Evolutionary conservation across 179 eudicot species (phyloP).

Genomic region (Spergularia azorica): DNA sequence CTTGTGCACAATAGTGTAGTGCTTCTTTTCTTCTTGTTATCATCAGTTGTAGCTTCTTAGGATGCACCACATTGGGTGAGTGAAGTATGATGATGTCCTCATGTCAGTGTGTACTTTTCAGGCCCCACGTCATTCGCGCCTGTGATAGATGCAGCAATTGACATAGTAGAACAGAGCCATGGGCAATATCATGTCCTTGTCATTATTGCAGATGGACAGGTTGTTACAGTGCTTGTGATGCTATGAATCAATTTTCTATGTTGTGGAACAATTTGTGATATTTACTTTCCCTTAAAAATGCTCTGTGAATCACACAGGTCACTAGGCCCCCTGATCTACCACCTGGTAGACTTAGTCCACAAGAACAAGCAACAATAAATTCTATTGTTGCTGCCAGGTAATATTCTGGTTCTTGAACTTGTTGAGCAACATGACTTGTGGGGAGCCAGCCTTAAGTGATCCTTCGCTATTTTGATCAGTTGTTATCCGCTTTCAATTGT

Average conservation of each 20-base stretch:
- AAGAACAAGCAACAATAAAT: constrained; percentile 73
- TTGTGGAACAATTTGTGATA: background rate
- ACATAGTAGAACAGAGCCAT: constrained; percentile 64
- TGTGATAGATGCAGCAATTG: constrained; percentile 71
- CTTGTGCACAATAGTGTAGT: background rate
- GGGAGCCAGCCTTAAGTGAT: constrained; percentile 11
- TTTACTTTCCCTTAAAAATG: background rate
- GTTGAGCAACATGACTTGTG: background rate
- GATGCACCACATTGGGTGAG: background rate
- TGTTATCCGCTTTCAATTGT: constrained; percentile 78
- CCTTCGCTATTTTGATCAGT: constrained; percentile 36
- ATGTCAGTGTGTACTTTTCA: constrained; percentile 27
- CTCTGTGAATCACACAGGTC: constrained; percentile 39
- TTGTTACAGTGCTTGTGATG: constrained; percentile 21
- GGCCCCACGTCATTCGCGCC: constrained; percentile 94
- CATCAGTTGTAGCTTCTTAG: constrained; percentile 1
- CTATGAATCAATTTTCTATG: background rate
- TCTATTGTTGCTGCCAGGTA: constrained; percentile 87
- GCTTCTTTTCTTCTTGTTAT: background rate
- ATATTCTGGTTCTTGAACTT: background rate
- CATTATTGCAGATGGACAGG: constrained; percentile 92
- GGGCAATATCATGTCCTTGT: constrained; percentile 88
- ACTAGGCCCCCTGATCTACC: constrained; percentile 46
- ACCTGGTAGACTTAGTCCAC: constrained; percentile 65
- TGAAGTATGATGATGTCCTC: constrained; percentile 20